A percentile compares a stretch with the other conserved stretches of the same genome.
These are phyloP conservation scores for Cryphonectria parasitica DNA, from an alignment of 2,329 filamentous ascomycete species.

Conservation along the genomic window DNA sequence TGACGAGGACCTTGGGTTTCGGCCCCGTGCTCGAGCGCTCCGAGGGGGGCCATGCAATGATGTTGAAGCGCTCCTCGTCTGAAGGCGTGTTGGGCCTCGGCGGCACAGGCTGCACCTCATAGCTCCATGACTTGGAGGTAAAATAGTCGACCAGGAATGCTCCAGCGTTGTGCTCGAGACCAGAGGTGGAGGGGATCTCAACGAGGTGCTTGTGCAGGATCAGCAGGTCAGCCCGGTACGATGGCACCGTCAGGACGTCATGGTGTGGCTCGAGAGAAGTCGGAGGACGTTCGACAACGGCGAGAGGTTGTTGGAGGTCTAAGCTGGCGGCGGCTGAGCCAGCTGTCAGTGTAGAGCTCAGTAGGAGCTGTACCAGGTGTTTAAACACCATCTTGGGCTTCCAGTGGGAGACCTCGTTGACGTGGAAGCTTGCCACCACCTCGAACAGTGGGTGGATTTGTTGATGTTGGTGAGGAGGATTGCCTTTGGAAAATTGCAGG, in stretches of 20 bases:
- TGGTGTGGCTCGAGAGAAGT: too few species aligned
- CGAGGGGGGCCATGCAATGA: conserved; percentile 70
- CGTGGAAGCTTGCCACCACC: not conserved
- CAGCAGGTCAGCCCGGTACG: conserved; percentile 61
- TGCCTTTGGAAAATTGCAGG: not conserved
- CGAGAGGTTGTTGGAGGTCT: not conserved
- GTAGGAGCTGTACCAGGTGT: conserved; percentile 7
- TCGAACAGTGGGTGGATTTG: not conserved
- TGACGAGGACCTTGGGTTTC: conserved; percentile 60
- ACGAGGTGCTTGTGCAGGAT: conserved; percentile 77
- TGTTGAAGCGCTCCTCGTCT: conserved; percentile 64
- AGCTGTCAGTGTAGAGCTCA: conserved; percentile 9
- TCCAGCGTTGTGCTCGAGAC: conserved; percentile 70
- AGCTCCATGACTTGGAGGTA: conserved; percentile 47
- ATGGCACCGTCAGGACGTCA: conserved; percentile 30
- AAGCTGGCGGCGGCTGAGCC: not conserved
- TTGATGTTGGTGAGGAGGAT: not conserved
- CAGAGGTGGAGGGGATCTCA: conserved; percentile 71
- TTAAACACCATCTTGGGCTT: conserved; percentile 12
- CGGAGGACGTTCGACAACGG: not conserved
- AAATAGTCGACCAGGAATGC: conserved; percentile 72
- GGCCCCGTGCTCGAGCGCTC: conserved; percentile 45
- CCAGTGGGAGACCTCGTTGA: not conserved
- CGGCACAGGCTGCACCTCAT: conserved; percentile 48
- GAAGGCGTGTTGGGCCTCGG: conserved; percentile 38